Evolutionary conservation across 495 filamentous ascomycete genomes (phyloP), one percentile per base, ranked within the genome.

Genomic region (Penicillium goetzii): DNA sequence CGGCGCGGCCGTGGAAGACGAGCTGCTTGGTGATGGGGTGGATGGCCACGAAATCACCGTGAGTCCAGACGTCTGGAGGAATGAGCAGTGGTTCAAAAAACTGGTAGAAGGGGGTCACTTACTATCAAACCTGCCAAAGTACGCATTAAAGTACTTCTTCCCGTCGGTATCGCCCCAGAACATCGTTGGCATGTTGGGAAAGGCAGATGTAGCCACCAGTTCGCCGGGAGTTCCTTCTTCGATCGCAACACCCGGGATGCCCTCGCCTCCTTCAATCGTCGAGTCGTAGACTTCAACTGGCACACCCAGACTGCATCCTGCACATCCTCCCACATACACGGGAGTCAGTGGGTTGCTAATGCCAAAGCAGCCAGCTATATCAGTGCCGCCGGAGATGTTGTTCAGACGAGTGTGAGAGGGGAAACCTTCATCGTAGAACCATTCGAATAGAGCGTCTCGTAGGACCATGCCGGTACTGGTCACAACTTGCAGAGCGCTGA

Each of bases 341-440:
- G 90, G 89, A 12, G 76, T 77, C n/a, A 93, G 77, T 0, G 88
- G 88, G 64, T 92, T 92, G 64, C 86, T 84, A 38, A 80, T 73
- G 33, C 83, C 88, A 65, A 94, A 90, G 63, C 85, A 89, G 8
- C 86, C 90, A 28, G 89, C 88, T 45, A 93, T 80, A 80, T 94
- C 90, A 25, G 90, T 93, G 59, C 90, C 90, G 17, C 91, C 91
- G 1, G 89, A 88, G 54, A 93, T 89, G 67, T 94, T 94, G 56
- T 72, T 81, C 4, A 93, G 80, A 8, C 89, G 89, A 4, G 85
- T 80, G 64, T 77, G 72, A 2, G 81, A 32, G 0, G 90, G 89
- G 74, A 94, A 94, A 14, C 81, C 91, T n/a, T 73, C 70, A 72
- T 92, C 90, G 74, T 92, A 93, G 80, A 93, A 92, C 90, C 90